Evolutionary conservation across 75 land plant species (phyloP), one percentile per base, ranked within the genome.

Genomic region (Cryptomeria japonica): DNA sequence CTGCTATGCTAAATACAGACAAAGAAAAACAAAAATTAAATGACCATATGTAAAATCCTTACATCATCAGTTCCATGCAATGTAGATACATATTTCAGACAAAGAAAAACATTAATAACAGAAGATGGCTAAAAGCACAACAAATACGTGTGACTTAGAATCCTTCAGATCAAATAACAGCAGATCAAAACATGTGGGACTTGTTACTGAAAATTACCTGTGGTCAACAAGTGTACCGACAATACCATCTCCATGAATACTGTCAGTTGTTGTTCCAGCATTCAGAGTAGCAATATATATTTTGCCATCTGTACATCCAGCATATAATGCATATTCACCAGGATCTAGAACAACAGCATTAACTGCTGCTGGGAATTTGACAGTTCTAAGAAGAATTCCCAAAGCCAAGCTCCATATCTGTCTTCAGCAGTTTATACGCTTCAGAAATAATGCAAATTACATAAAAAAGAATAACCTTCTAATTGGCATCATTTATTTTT

Each of bases 381-480:
- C 93, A 73, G 89, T 93, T 85, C 97, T 89, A 32, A 97, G 78
- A 34, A 96, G 88, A 49, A 85, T 92, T 36, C 99, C 99, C 85
- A 86, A 89, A 12, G 96, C 91, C 87, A 96, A 88, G 93, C 96
- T 95, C 99, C 97, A 96, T 3, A 97, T 94, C 99, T 97, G 91
- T 16, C 22, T 31, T 82, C n/a, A 82, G 41, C 49, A 46, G 51
- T n/a, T 32, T 3, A 82, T n/a, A 82, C 12, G 34, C 51, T 82
- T 82, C 51, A 82, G 84, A 82, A 46, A 46, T 46, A n/a, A 82
- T 82, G 41, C n/a, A n/a, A 82, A 46, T 42, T 42, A 25, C 0
- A 28, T 82, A 44, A 44, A 18, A 44, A 44, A 82, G 8, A 38
- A 82, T 46, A 82, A 9, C 47, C 32, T 46, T 82, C 31, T 44